Evolutionary conservation across 2,329 filamentous ascomycete genomes (phyloP), one percentile per base, ranked within the genome.

Genomic region (Colletotrichum cuscutae): DNA sequence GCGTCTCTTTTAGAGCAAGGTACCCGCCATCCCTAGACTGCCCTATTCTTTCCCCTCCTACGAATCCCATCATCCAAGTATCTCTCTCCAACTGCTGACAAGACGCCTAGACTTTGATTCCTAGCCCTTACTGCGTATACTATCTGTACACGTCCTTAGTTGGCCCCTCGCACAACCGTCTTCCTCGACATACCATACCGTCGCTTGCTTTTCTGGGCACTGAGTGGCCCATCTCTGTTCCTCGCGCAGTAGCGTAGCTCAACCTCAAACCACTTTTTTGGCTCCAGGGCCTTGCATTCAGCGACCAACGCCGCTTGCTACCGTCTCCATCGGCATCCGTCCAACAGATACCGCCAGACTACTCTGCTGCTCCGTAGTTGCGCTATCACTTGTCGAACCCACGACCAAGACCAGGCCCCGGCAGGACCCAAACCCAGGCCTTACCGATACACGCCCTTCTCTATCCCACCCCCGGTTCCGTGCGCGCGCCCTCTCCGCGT

Each of bases 1-100:
- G 70, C 62, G 62, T 42, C 52, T 35, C 46, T 65, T 70, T 70
- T 69, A 60, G 65, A 68, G 60, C 42, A 60, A 65, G 54, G 59
- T 52, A 72, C 60, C 59, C 60, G 65, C 65, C 46, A 54, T 60
- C 60, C 66, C 59, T 52, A 65, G 46, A 37, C 42, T 46, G 30
- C 49, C 26, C 46, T 42, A 56, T 64, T 60, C 59, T 42, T 37
- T 46, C 65, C 24, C 35, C 11, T 54, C 54, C n/a, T 53, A 15
- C 28, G 8, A 24, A 19, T 24, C 67, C 37, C 60, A 30, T 52
- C 66, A 46, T 46, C 32, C 26, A 60, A 59, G 70, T 69, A 65
- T 66, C 46, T 28, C 53, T 65, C 70, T 69, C 70, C 30, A 46
- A 28, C 49, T 37, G 12, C 58, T 62, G 69, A 68, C 68, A 56